Conservation (phyloP, 1,284 basidiomycete species). For the Apiotrichum montevideense region DNA sequence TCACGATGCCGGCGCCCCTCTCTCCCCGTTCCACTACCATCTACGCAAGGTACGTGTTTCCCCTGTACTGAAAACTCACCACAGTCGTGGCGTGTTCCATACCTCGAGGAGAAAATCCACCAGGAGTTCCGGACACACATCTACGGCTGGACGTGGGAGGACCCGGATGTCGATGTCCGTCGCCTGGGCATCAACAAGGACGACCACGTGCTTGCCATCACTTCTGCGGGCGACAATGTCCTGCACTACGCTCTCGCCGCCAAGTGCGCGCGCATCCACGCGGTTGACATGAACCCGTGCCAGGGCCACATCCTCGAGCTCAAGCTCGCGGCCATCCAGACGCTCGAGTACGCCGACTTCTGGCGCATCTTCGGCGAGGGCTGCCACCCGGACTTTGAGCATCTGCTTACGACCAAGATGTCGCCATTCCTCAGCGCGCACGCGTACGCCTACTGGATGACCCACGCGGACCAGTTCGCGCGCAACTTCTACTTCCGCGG, state of each 20-base stretch:
- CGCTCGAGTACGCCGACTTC: slow-evolving; percentile 62
- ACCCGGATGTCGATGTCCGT: slow-evolving; percentile 69
- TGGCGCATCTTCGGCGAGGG: slow-evolving; percentile 70
- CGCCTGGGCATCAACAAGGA: slow-evolving; percentile 58
- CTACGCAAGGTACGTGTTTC: slow-evolving; percentile 51
- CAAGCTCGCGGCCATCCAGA: slow-evolving; percentile 64
- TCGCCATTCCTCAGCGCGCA: slow-evolving; percentile 65
- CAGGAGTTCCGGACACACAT: slow-evolving; percentile 71
- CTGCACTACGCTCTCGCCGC: slow-evolving; percentile 71
- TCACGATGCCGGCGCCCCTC: slow-evolving; percentile 55
- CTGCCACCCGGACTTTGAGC: slow-evolving; percentile 57
- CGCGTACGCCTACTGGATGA: slow-evolving; percentile 57
- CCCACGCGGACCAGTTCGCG: slow-evolving; percentile 60
- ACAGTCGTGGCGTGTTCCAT: slow-evolving; percentile 67
- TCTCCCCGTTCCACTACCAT: slow-evolving; percentile 72
- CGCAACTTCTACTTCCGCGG: slow-evolving; percentile 67
- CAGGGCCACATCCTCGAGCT: slow-evolving; percentile 75
- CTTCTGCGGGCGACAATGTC: slow-evolving; percentile 74
- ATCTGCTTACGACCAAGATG: slow-evolving; percentile 60
- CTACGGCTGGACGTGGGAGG: slow-evolving; percentile 71
- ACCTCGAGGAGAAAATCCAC: slow-evolving; percentile 65
- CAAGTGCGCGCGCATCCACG: slow-evolving; percentile 61
- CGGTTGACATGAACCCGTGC: slow-evolving; percentile 57
- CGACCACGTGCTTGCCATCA: slow-evolving; percentile 70
- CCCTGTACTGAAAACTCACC: slow-evolving; percentile 1